Evolutionary conservation across 2,329 filamentous ascomycete species (phyloP).

Genomic region (Botrytis sinoallii): DNA sequence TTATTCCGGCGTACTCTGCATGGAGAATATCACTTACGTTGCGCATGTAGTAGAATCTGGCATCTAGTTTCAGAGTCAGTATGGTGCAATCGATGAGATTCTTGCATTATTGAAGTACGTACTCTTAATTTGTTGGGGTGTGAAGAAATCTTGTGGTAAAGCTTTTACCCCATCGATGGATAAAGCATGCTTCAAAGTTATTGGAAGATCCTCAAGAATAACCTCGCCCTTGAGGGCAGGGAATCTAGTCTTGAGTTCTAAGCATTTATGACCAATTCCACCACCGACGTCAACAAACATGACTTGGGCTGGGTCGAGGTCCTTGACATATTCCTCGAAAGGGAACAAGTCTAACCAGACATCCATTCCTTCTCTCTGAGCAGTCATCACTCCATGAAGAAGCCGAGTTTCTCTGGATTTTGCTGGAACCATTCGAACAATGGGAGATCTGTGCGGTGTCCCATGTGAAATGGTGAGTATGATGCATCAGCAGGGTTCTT

Average conservation of each 20-base stretch:
- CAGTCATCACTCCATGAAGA: constrained; percentile 3
- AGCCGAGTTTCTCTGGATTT: neutral
- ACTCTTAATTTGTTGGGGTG: constrained; percentile 33
- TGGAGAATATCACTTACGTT: constrained; percentile 12
- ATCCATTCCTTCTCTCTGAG: neutral
- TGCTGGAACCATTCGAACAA: constrained; percentile 1
- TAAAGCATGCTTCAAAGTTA: constrained; percentile 31
- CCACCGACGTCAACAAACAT: constrained; percentile 45
- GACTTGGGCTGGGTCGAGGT: neutral
- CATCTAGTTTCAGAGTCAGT: constrained; percentile 5
- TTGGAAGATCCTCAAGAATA: constrained; percentile 43
- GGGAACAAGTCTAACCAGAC: constrained; percentile 10
- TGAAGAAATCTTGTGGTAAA: constrained; percentile 35
- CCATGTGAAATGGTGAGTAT: constrained; percentile 1
- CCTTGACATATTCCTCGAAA: neutral
- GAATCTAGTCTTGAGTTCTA: constrained; percentile 36
- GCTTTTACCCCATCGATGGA: constrained; percentile 36
- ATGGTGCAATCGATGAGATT: neutral
- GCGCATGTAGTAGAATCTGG: constrained; percentile 41
- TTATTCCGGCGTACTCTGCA: neutral
- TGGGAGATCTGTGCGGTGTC: neutral
- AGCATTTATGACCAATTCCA: constrained; percentile 41
- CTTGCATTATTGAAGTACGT: neutral
- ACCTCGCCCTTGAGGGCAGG: constrained; percentile 39
- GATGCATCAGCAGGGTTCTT: neutral